Conservation (phyloP, 1,284 basidiomycete genomes). For the Puccinia polysora region DNA sequence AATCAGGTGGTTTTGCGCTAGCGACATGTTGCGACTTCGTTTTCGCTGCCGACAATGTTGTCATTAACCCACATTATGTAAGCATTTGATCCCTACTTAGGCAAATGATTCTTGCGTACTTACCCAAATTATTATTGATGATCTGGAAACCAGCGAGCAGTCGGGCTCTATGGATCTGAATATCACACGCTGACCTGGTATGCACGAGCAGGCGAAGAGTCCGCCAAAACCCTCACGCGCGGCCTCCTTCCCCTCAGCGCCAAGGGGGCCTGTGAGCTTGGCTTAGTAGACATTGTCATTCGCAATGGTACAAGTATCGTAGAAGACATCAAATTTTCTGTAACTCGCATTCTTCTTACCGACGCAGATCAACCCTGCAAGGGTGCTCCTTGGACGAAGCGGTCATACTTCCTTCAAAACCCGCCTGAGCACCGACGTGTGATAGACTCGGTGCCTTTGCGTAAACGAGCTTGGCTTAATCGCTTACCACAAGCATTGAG, state of each 20-base stretch:
- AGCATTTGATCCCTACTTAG: constrained; percentile 45
- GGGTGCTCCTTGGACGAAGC: constrained; percentile 38
- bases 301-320: neutral
- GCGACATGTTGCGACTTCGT: constrained; percentile 56
- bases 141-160: constrained; percentile 45
- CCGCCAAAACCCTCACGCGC: constrained; percentile 52
- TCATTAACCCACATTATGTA: constrained; percentile 56
- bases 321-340: constrained; percentile 3
- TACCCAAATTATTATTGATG: constrained; percentile 55
- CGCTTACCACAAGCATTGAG: constrained; percentile 50
- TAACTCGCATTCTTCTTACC: constrained; percentile 13
- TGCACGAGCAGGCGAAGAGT: constrained; percentile 46
- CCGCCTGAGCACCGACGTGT: constrained; percentile 4
- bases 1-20: constrained; percentile 55
- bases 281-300: constrained; percentile 24
- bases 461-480: constrained; percentile 50
- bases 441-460: constrained; percentile 48
- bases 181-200: constrained; percentile 40
- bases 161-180: constrained; percentile 38
- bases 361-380: neutral
- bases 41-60: constrained; percentile 53
- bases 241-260: constrained; percentile 56
- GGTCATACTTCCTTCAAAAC: neutral
- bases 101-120: constrained; percentile 34
- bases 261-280: neutral